Base-by-base conservation (phyloP, 129 eudicot species). In the Gnaphalium uliginosum region DNA sequence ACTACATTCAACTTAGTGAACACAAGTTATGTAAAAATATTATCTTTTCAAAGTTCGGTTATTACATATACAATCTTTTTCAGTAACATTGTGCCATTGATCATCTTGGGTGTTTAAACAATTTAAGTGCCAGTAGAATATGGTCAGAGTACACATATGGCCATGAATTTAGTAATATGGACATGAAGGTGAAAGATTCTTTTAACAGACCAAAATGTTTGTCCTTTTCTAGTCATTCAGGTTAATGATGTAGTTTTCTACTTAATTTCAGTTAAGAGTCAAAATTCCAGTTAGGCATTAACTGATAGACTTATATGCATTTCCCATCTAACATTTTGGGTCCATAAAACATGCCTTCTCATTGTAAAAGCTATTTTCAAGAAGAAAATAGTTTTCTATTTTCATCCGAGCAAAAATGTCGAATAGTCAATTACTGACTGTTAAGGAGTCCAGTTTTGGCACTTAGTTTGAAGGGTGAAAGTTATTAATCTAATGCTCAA, bases 141-240 rank as follows among this genome's bases (percentile, higher is more conserved):
- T 21, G 71, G 64, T 48, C 17, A 63, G 78, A 27, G 62, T 63
- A 63, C 51, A 27, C 27, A 35, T 73, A 37, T 37, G 43, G 43
- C 43, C 43, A 7, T 62, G 21, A 30, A 25, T 26, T 48, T 26
- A 22, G 68, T 73, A 57, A 15, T 23, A 33, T 57, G 35, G 67
- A 72, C 39, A 37, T 58, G 23, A 18, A 73, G 56, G 68, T 56
- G 75, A 71, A 26, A 51, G 75, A 56, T 72, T 72, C 22, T 19
- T 23, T 4, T 4, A 58, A 57, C 25, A 15, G 54, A 72, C 51
- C 67, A 72, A 72, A 59, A 72, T 18, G 66, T 35, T 57, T 32
- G 56, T 53, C 60, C 61, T 39, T 74, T 30, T 39, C 46, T 73
- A 63, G 23, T 26, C 57, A 6, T 62, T 35, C 2, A 61, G 59